A percentile compares a stretch with the other conserved stretches of the same genome.
Evolutionary conservation across 768 basidiomycete genomes (phyloP).

Genomic region (Xerocomus brunneocitrinus): DNA sequence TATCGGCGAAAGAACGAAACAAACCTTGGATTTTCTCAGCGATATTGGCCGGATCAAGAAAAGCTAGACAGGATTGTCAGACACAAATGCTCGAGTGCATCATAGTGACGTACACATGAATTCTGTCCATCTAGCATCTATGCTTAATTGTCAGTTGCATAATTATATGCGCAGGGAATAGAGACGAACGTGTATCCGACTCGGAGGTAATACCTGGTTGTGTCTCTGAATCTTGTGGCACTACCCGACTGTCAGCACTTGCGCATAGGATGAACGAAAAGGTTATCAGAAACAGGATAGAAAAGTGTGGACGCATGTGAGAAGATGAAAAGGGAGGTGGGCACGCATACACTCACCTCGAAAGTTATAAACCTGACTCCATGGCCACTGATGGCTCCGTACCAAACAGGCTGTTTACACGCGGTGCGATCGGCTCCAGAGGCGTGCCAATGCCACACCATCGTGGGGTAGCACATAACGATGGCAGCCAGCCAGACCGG

Average conservation of each 20-base stretch:
- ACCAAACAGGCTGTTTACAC: neutral
- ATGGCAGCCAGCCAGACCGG: neutral
- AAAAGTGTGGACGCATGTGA: conserved; percentile 2
- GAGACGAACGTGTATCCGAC: neutral
- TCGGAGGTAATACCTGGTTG: neutral
- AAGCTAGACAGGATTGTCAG: neutral
- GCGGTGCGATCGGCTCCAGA: neutral
- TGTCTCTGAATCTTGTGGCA: neutral
- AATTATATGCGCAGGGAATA: neutral
- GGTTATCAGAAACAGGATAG: neutral
- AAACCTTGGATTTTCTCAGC: neutral
- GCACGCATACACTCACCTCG: neutral
- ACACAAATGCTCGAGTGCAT: neutral
- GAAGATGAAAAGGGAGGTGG: neutral
- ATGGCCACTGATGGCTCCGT: neutral
- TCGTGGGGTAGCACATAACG: too few relatives aligned
- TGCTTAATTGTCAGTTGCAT: neutral
- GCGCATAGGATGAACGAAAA: neutral
- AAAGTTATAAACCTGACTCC: conserved; percentile 1
- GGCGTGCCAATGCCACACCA: neutral
- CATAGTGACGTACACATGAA: neutral
- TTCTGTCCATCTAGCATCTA: conserved; percentile 3
- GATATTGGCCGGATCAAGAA: neutral
- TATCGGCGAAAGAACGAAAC: neutral
- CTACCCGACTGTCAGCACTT: neutral